Evolutionary conservation across 192 early-diverging fungal species (phyloP), one percentile per base, ranked within the genome.

Genomic region (Coemansia sp.): DNA sequence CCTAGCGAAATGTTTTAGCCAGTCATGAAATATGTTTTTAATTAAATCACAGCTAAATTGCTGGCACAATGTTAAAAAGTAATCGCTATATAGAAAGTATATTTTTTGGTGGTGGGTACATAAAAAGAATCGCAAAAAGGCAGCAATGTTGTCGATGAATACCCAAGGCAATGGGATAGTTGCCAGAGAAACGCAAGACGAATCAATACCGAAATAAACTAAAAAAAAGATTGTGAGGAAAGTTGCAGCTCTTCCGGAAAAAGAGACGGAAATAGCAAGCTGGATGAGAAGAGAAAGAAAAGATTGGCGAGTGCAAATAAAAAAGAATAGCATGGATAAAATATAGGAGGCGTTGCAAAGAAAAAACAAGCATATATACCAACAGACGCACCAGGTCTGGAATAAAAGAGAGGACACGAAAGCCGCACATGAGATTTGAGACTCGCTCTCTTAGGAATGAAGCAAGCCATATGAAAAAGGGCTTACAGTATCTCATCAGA

Each of bases 1-100:
- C 74, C 68, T 7, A 15, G 19, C 14, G 65, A 77, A 65, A 25
- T 77, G 42, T 71, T 64, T 49, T 74, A 42, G 31, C 10, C 26
- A 48, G n/a, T 23, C 46, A 60, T 31, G 25, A 25, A 57, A 26
- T 21, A 17, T 11, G 25, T 60, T 60, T 57, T 57, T 57, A 54
- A 54, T 42, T 58, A 58, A 17, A 37, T 25, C 55, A 11, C 26
- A 11, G 31, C 31, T 7, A 34, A 34, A 34, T 34, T 8, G 31
- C 31, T 34, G 31, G 7, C 31, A 34, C 6, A 57, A 57, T 10
- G 14, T 44, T 44, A n/a, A 2, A 42, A 42, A 44, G 11, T 44
- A 59, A 44, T 21, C 38, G 19, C 25, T 59, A 58, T 59, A 58
- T 36, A 36, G 23, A 19, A 42, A 42, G 37, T 15, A 15, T 44